A percentile compares a stretch with the other conserved stretches of the same genome.
Conservation (phyloP, 352 stramenopile genomes). For the Blastocystis sp. region DNA sequence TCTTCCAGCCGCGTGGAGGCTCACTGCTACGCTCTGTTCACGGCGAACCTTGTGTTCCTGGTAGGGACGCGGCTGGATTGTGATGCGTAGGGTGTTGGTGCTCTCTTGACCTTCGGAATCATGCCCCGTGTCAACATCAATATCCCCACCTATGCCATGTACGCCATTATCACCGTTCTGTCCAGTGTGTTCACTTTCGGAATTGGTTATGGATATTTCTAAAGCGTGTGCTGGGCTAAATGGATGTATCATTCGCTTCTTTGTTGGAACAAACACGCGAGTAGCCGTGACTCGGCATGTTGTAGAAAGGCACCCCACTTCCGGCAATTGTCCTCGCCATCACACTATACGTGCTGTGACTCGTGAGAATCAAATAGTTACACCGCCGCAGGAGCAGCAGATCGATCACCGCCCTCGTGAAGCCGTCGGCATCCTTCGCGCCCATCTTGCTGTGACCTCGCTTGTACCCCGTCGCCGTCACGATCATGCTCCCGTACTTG, state of each 20-base stretch:
- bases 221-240: conserved; percentile 4
- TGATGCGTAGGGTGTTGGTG: background rate
- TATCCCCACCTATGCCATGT: conserved; percentile 16
- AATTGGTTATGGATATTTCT: conserved; percentile 39
- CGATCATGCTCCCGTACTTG: conserved; percentile 46
- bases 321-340: background rate
- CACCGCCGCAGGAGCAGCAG: conserved; percentile 4
- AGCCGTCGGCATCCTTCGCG: conserved; percentile 28
- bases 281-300: conserved; percentile 24
- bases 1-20: background rate
- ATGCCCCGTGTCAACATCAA: conserved; percentile 16
- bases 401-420: conserved; percentile 46
- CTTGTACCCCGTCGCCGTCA: conserved; percentile 2
- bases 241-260: background rate
- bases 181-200: conserved; percentile 38
- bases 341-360: conserved; percentile 43
- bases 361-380: conserved; percentile 40
- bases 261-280: conserved; percentile 14
- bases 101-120: conserved; percentile 23
- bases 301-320: background rate
- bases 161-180: conserved; percentile 8
- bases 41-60: conserved; percentile 16
- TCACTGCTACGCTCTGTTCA: background rate
- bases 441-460: conserved; percentile 44
- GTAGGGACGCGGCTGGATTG: background rate